Evolutionary conservation across 495 filamentous ascomycete genomes (phyloP).

Genomic region (Daldinia decipiens): DNA sequence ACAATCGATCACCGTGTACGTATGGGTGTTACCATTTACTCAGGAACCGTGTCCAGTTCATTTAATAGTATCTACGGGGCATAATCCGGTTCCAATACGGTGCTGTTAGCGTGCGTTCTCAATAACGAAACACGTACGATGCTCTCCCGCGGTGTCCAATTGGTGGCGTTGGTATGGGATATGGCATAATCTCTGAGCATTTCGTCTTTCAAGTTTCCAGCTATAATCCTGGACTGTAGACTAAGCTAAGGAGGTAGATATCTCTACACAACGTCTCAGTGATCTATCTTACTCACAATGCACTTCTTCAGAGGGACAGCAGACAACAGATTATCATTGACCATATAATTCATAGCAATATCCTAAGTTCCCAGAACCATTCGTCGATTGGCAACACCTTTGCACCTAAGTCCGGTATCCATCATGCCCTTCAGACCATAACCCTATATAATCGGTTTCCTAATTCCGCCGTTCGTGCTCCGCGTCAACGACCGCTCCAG

Average conservation of each 20-base stretch:
- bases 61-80: too few relatives aligned
- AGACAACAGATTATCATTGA: not conserved
- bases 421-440: not conserved
- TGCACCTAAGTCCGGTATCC: not conserved
- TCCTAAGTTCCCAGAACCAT: not conserved
- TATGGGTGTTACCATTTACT: not conserved
- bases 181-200: not conserved
- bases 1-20: not conserved
- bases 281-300: not conserved
- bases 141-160: not conserved
- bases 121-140: too few relatives aligned
- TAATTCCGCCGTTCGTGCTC: slow-evolving; percentile 10
- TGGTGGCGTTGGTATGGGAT: not conserved
- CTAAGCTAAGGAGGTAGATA: not conserved
- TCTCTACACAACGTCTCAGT: not conserved
- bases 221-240: not conserved
- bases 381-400: not conserved
- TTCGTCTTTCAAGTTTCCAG: not conserved
- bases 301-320: not conserved
- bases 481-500: slow-evolving; percentile 3
- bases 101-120: too few relatives aligned
- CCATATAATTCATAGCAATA: slow-evolving; percentile 1
- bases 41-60: not conserved
- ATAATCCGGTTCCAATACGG: too few relatives aligned
- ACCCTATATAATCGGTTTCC: not conserved